Evolutionary conservation across 345 rosid species (phyloP).

Genomic region (Moricandia moricandioides): DNA sequence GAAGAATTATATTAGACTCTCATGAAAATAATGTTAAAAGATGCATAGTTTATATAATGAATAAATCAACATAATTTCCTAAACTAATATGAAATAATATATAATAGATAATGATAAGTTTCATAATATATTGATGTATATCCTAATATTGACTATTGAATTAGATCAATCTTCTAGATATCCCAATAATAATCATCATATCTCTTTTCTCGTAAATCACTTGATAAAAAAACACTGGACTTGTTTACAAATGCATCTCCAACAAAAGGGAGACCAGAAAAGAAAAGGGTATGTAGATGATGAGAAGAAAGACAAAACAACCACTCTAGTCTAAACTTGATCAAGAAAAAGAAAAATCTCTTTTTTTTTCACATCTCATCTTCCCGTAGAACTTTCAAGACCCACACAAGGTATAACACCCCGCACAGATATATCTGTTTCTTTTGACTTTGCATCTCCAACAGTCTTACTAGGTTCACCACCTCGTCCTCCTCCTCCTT

Average conservation of each 20-base stretch:
- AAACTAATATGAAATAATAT: no score
- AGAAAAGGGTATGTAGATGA: constrained; percentile 11
- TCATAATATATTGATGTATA: no score
- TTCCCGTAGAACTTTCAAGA: constrained; percentile 33
- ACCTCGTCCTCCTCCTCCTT: constrained; percentile 15
- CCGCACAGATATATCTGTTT: constrained; percentile 15
- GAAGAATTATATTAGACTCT: no score
- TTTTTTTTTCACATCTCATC: constrained; percentile 11
- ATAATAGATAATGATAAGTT: no score
- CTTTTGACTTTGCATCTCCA: constrained; percentile 10
- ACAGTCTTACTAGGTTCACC: constrained; percentile 2
- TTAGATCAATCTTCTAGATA: no score
- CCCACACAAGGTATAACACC: constrained; percentile 24
- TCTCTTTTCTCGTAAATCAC: constrained; percentile 10
- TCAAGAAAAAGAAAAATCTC: not conserved
- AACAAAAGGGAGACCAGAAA: not conserved
- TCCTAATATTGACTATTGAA: no score
- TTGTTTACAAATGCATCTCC: constrained; percentile 18
- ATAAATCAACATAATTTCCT: no score
- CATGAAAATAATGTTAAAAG: no score
- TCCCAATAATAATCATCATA: constrained; percentile 9
- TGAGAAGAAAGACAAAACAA: constrained; percentile 21
- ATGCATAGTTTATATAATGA: no score
- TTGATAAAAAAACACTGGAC: constrained; percentile 21
- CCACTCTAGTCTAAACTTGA: constrained; percentile 26